These are phyloP conservation scores for Elsinoe batatas DNA, from an alignment of 2,329 filamentous ascomycete genomes.

Conservation along the genomic window DNA sequence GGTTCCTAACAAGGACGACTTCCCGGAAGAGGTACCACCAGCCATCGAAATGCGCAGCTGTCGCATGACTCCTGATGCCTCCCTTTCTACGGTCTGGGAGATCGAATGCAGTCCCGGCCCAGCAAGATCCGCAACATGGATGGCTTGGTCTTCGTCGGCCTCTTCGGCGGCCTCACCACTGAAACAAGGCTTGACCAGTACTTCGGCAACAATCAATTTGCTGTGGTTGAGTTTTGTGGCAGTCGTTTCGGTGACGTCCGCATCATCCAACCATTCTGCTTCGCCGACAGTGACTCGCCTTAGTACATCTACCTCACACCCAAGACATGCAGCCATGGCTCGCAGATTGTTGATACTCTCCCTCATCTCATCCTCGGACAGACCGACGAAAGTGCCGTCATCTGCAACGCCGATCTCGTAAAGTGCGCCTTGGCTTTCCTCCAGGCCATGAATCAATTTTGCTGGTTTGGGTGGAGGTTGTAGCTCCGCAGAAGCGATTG, in stretches of 20 bases:
- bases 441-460: conserved; percentile 60
- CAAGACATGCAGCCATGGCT: conserved; percentile 86
- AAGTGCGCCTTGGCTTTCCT: conserved; percentile 84
- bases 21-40: conserved; percentile 82
- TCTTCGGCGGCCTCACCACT: conserved; percentile 12
- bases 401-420: conserved; percentile 97
- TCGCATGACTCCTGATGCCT: conserved; percentile 38
- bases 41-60: conserved; percentile 81
- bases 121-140: background rate
- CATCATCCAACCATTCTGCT: conserved; percentile 59
- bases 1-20: conserved; percentile 82
- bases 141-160: background rate
- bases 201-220: conserved; percentile 80
- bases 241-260: conserved; percentile 15
- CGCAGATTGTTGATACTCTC: conserved; percentile 79
- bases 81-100: background rate
- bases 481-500: conserved; percentile 54
- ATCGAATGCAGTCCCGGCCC: conserved; percentile 9
- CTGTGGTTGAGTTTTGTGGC: conserved; percentile 25
- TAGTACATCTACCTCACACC: conserved; percentile 72
- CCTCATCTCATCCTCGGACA: conserved; percentile 83
- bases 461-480: conserved; percentile 44
- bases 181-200: conserved; percentile 65
- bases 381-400: conserved; percentile 79
- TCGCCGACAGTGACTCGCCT: conserved; percentile 76